Conservation (phyloP, 768 basidiomycete genomes). For the Suillus subalutaceus region DNA sequence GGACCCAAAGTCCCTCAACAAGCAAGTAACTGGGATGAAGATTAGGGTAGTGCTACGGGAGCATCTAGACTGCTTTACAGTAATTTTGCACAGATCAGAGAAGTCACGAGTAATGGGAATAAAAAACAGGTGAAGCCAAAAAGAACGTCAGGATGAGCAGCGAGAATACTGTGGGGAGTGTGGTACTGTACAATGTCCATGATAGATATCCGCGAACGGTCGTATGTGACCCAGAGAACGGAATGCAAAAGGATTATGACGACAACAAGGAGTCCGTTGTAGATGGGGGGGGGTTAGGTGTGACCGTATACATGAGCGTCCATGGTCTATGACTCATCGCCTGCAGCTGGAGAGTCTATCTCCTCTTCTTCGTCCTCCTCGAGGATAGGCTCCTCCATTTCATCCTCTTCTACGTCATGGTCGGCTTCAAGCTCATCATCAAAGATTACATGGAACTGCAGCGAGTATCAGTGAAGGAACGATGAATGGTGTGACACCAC, state of each 20-base stretch:
- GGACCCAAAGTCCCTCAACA: slow-evolving; percentile 68
- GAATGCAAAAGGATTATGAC: slow-evolving; percentile 23
- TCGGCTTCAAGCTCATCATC: slow-evolving; percentile 65
- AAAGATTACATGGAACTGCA: slow-evolving; percentile 69
- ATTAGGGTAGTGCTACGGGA: slow-evolving; percentile 36
- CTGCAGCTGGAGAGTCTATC: slow-evolving; percentile 26
- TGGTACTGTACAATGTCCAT: slow-evolving; percentile 34
- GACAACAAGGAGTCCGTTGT: slow-evolving; percentile 25
- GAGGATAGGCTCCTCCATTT: slow-evolving; percentile 64
- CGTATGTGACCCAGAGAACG: slow-evolving; percentile 2
- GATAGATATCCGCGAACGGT: slow-evolving; percentile 30
- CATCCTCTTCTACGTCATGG: slow-evolving; percentile 62
- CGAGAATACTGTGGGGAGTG: slow-evolving; percentile 13
- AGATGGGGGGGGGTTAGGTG: slow-evolving; percentile 12
- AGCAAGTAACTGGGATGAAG: slow-evolving; percentile 85
- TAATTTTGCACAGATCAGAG: slow-evolving; percentile 25
- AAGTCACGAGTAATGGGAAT: slow-evolving; percentile 21
- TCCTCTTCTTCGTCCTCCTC: slow-evolving; percentile 69
- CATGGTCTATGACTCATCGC: slow-evolving; percentile 23
- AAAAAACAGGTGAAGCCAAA: slow-evolving; percentile 15
- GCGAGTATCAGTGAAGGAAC: not conserved
- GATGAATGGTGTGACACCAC: slow-evolving; percentile 29
- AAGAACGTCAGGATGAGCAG: slow-evolving; percentile 3
- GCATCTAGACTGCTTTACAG: slow-evolving; percentile 28
- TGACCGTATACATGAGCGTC: slow-evolving; percentile 16